phyloP scores from a whole-genome alignment of 768 basidiomycete genomes.

The Tricholoma sp. region DNA sequence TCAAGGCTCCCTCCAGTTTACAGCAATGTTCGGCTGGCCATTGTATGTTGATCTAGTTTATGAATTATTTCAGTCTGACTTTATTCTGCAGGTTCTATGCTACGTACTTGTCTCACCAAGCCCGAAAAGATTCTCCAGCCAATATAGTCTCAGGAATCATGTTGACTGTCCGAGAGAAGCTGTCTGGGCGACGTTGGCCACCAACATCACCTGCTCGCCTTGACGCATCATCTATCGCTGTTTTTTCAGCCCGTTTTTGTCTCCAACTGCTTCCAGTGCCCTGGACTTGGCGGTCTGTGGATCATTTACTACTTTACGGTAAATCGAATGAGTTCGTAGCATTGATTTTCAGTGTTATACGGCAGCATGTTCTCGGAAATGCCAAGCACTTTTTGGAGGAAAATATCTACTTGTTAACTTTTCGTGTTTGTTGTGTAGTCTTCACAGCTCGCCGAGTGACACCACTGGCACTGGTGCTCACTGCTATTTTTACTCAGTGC shows the following conservation, averaged over 20 bases:
- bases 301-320: neutral
- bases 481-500: no score
- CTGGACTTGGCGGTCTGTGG: slow-evolving; percentile 42
- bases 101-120: neutral
- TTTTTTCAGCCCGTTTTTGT: neutral
- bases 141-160: neutral
- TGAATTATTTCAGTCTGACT: neutral
- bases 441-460: no score
- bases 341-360: no score
- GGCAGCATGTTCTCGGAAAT: no score
- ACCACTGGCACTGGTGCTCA: no score
- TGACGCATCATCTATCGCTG: neutral
- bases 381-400: no score
- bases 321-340: slow-evolving; percentile 46
- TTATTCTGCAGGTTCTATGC: neutral
- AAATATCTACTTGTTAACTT: no score
- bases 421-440: no score
- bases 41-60: neutral
- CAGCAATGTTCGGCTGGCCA: neutral
- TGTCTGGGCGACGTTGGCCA: neutral
- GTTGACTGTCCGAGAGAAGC: neutral
- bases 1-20: neutral
- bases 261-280: neutral
- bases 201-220: neutral
- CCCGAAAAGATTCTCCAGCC: neutral